phyloP scores from a whole-genome alignment of 495 filamentous ascomycete species.

The Neurospora tetrasperma region DNA sequence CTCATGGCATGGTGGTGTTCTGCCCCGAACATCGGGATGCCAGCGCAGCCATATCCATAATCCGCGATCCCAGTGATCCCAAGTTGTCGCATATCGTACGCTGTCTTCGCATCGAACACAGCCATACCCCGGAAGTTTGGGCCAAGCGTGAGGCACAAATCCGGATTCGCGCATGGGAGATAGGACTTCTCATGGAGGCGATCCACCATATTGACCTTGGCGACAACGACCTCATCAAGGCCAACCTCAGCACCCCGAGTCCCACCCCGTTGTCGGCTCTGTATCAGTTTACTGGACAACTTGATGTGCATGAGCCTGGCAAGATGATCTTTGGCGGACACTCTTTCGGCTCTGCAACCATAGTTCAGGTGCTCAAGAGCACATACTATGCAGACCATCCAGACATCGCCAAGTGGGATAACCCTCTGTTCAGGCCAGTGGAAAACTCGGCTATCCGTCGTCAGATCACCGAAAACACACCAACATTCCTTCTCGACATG shows the following conservation, averaged over 20 bases:
- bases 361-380: slow-evolving; percentile 63
- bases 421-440: slow-evolving; percentile 40
- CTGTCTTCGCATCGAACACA: slow-evolving; percentile 44
- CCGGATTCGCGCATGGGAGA: slow-evolving; percentile 61
- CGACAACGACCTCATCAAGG: slow-evolving; percentile 15
- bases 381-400: slow-evolving; percentile 47
- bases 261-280: slow-evolving; percentile 34
- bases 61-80: slow-evolving; percentile 38
- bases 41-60: slow-evolving; percentile 53
- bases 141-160: slow-evolving; percentile 54
- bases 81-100: slow-evolving; percentile 27
- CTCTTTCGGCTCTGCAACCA: slow-evolving; percentile 63
- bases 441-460: slow-evolving; percentile 35
- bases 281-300: slow-evolving; percentile 36
- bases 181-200: slow-evolving; percentile 52
- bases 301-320: slow-evolving; percentile 61
- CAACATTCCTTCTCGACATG: slow-evolving; percentile 57
- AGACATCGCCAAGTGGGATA: slow-evolving; percentile 14
- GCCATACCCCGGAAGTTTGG: slow-evolving; percentile 44
- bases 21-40: slow-evolving; percentile 72
- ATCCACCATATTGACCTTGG: slow-evolving; percentile 51
- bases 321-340: slow-evolving; percentile 62
- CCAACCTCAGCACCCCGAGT: slow-evolving; percentile 33
- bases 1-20: slow-evolving; percentile 63
- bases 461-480: slow-evolving; percentile 53